Conservation (phyloP, 2,329 filamentous ascomycete genomes). For the Xylariaceae sp. region DNA sequence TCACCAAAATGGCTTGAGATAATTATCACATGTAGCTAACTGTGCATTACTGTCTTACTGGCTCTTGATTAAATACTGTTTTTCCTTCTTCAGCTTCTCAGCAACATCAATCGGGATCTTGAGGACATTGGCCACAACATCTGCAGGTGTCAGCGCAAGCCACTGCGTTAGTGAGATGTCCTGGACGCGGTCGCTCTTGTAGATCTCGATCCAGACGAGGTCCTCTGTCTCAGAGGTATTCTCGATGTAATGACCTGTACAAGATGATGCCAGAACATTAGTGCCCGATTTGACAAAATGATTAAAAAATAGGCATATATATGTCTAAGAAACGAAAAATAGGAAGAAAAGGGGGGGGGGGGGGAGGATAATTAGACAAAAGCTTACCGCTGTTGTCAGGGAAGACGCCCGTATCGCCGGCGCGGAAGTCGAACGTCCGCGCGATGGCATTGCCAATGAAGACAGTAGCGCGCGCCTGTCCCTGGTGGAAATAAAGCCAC, state of each 20-base stretch:
- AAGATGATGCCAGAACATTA: conserved; percentile 17
- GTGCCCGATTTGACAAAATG: neutral
- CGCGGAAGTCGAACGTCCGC: conserved; percentile 69
- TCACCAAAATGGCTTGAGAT: too few species aligned
- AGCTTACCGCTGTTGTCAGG: conserved; percentile 65
- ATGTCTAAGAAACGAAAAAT: too few species aligned
- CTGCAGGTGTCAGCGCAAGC: conserved; percentile 69
- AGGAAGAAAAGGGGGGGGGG: neutral
- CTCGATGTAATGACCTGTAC: conserved; percentile 68
- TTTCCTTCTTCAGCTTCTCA: conserved; percentile 65
- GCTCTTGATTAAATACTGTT: conserved; percentile 58
- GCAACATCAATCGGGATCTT: conserved; percentile 65
- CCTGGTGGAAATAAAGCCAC: conserved; percentile 74
- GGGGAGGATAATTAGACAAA: neutral
- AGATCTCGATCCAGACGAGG: conserved; percentile 72
- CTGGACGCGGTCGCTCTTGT: conserved; percentile 69
- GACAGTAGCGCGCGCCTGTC: conserved; percentile 65
- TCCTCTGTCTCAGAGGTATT: conserved; percentile 69
- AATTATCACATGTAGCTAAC: too few species aligned
- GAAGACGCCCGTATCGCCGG: conserved; percentile 72
- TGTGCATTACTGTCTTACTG: too few species aligned
- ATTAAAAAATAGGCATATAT: too few species aligned
- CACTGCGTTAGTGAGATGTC: conserved; percentile 73
- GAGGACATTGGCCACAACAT: conserved; percentile 64
- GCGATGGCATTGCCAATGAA: conserved; percentile 67